Evolutionary conservation across 805 yeast genomes (phyloP), one percentile per base, ranked within the genome.

Genomic region (Yarrowia divulgata): DNA sequence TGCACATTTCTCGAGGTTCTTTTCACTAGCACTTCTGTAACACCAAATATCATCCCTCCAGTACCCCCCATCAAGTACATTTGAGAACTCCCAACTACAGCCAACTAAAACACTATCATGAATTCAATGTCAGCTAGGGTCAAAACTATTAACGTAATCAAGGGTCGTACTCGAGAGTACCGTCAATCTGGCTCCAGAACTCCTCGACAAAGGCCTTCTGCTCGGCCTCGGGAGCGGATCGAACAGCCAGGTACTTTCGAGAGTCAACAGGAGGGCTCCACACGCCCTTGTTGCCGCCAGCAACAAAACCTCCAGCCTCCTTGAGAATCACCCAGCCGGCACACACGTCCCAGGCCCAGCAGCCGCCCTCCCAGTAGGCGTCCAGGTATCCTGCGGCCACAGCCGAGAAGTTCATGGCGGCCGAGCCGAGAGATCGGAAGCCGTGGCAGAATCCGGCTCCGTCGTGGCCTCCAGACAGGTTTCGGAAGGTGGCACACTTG

Each of bases 361-460:
- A 86, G n/a, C 89, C 89, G 63, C 89, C 89, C 76, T 86, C 89
- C 89, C 90, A 87, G 76, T 87, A 87, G 4, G 86, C 82, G 73
- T 87, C 90, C 35, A 86, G 70, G 69, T 80, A 80, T 7, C 90
- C 90, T 3, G 84, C 79, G 0, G 90, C 89, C 6, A 85, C 85
- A 55, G 84, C 83, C 57, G 88, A 83, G 46, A 86, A 76, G 74
- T 87, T 87, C 83, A 87, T 81, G 7, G 90, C 90, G 0, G 90
- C 90, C 19, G 89, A 85, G 2, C 90, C 90, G 69, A 85, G 77
- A 23, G 85, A 80, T 74, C 90, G 81, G 74, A 85, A 85, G 0
- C 90, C 90, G 73, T 87, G 90, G 45, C 85, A 82, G 75, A 81
- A 84, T 0, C 86, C 89, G 62, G 88, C 88, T 29, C 83, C 81